Conservation (phyloP, 768 basidiomycete species). For the Rubroboletus satanas region DNA sequence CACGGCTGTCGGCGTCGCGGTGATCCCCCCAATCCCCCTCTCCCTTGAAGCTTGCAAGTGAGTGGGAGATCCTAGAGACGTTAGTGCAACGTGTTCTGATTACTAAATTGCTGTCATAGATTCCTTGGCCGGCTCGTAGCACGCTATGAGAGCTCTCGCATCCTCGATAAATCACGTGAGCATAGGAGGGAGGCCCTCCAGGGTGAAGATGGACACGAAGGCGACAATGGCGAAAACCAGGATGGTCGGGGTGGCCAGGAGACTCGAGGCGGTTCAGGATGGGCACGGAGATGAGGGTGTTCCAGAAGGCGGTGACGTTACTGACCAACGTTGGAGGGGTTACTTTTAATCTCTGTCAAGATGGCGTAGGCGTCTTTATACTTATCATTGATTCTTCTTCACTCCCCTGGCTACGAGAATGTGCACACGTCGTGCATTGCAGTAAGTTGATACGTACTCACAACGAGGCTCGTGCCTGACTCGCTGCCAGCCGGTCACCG, state of each 20-base stretch:
- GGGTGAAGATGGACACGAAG: background rate
- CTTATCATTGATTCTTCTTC: background rate
- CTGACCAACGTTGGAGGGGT: background rate
- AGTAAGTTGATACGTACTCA: too few relatives aligned
- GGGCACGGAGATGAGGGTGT: background rate
- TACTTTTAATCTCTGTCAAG: background rate
- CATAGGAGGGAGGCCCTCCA: background rate
- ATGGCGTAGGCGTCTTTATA: background rate
- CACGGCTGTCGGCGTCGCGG: background rate
- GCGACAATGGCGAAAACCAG: background rate
- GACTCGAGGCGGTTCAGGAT: background rate
- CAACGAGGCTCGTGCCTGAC: background rate
- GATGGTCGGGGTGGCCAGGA: too few relatives aligned
- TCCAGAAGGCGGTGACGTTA: background rate
- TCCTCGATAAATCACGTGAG: background rate
- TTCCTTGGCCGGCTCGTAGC: background rate
- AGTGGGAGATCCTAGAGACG: background rate
- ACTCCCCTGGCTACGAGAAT: too few relatives aligned
- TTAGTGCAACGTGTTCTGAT: background rate
- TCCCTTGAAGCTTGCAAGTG: background rate
- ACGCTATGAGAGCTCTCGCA: background rate
- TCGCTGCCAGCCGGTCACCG: background rate
- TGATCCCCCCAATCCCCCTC: background rate
- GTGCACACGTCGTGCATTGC: background rate
- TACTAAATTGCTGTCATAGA: background rate